Percentiles rank a stretch among this genome's conserved stretches.
These are phyloP conservation scores for Crithidia fasciculata DNA, from an alignment of 208 protist species.

Conservation along the genomic window DNA sequence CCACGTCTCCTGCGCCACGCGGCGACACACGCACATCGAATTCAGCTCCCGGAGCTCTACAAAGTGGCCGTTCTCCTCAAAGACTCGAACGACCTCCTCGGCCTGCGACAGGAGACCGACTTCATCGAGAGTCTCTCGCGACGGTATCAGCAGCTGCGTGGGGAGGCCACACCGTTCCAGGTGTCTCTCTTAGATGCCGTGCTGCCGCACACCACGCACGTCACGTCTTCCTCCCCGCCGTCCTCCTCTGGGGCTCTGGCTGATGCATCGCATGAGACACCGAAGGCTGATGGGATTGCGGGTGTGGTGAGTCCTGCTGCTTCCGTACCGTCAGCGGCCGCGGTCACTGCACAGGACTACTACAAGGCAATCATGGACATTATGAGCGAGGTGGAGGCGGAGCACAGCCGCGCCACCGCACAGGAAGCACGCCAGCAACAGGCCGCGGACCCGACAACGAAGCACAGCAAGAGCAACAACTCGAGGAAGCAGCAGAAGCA, in stretches of 20 bases:
- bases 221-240: no score
- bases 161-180: constrained; percentile 25
- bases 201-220: constrained; percentile 1
- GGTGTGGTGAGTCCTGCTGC: neutral
- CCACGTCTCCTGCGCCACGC: constrained; percentile 19
- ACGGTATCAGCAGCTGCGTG: constrained; percentile 24
- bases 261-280: no score
- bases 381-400: constrained; percentile 27
- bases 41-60: constrained; percentile 33
- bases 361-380: constrained; percentile 39
- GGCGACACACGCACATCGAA: constrained; percentile 8
- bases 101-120: neutral
- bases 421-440: constrained; percentile 3
- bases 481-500: no score
- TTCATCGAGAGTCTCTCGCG: neutral
- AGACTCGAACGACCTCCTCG: constrained; percentile 23
- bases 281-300: neutral
- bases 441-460: no score
- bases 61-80: constrained; percentile 32
- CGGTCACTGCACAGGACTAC: constrained; percentile 22
- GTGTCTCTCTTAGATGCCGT: constrained; percentile 30
- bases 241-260: no score
- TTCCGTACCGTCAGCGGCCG: neutral
- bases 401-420: constrained; percentile 21
- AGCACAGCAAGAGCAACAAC: no score